phyloP scores from a whole-genome alignment of 176 grass and related monocot genomes.

The Oryza brachyantha region DNA sequence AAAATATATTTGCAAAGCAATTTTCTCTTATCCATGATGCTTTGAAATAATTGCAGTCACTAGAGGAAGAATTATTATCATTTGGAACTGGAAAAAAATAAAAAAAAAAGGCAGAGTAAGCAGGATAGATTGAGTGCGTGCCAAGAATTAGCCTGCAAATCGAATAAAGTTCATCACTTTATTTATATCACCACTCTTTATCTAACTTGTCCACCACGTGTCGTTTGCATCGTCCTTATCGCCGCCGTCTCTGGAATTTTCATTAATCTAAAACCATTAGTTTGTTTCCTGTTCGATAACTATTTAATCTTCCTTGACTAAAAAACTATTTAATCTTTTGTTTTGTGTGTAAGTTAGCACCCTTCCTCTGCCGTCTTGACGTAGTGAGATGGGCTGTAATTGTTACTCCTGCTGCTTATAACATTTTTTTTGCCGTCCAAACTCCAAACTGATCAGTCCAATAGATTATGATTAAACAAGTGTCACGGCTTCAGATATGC shows the following conservation, averaged over 20 bases:
- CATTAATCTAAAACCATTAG: background rate
- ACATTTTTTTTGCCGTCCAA: background rate
- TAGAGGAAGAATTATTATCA: background rate
- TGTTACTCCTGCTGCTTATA: background rate
- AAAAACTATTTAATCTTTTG: background rate
- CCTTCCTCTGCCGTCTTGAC: background rate
- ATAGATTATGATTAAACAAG: background rate
- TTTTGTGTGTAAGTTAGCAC: background rate
- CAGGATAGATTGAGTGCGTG: conserved; percentile 46
- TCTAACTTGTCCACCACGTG: conserved; percentile 42
- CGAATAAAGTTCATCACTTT: conserved; percentile 54
- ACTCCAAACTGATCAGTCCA: background rate
- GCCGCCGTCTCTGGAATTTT: conserved; percentile 29
- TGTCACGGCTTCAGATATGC: background rate
- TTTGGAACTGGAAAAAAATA: background rate
- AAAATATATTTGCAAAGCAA: background rate
- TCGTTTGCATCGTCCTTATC: conserved; percentile 42
- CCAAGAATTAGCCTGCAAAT: conserved; percentile 58
- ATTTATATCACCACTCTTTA: conserved; percentile 25
- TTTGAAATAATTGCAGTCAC: conserved; percentile 39
- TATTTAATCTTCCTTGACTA: too few species aligned
- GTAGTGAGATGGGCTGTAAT: background rate
- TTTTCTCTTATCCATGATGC: conserved; percentile 7
- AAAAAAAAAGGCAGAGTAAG: background rate
- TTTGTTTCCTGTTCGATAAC: background rate